phyloP scores from a whole-genome alignment of 305 asterid species.

The Fraxinus paxiana region DNA sequence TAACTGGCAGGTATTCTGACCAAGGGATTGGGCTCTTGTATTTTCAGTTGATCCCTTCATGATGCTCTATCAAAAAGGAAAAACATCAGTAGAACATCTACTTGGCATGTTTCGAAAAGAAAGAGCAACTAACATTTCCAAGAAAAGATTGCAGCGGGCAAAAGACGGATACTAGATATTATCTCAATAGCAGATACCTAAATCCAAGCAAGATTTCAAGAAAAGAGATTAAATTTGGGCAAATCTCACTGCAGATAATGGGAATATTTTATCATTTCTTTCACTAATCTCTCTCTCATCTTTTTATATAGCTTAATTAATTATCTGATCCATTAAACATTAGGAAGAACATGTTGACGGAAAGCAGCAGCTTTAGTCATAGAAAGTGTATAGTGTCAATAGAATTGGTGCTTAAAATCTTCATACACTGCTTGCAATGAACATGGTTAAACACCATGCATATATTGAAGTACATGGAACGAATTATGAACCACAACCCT shows the following conservation, averaged over 20 bases:
- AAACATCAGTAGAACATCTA: conserved; percentile 10
- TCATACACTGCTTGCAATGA: background rate
- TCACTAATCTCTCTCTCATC: background rate
- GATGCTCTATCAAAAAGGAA: conserved; percentile 15
- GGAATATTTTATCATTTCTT: background rate
- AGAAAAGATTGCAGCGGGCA: background rate
- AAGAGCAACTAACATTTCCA: background rate
- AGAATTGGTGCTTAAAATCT: background rate
- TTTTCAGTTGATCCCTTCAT: conserved; percentile 28
- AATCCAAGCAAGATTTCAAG: background rate
- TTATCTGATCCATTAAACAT: background rate
- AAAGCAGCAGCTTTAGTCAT: background rate
- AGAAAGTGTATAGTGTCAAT: background rate
- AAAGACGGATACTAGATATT: background rate
- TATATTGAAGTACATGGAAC: background rate
- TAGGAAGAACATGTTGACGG: background rate
- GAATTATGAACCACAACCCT: background rate
- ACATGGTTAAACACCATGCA: background rate
- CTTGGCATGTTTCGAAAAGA: conserved; percentile 2
- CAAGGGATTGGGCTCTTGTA: conserved; percentile 19
- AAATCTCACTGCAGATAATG: background rate
- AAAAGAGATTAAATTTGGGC: background rate
- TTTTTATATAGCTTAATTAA: background rate
- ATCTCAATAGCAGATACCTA: background rate
- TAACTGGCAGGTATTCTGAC: conserved; percentile 54